phyloP scores from a whole-genome alignment of 768 basidiomycete genomes.

The Multifurca ochricompacta region DNA sequence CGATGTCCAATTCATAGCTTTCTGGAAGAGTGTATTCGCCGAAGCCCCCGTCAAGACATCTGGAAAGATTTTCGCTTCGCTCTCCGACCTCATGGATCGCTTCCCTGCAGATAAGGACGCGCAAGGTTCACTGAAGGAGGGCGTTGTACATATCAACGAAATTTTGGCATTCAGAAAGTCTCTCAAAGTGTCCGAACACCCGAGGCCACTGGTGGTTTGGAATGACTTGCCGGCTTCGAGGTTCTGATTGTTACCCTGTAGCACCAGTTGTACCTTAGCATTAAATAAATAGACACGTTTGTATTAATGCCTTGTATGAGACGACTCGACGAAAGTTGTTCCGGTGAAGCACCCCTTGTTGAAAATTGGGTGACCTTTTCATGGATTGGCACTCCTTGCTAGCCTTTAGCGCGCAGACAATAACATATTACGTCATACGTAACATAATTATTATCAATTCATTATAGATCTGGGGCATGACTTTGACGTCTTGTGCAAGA shows the following conservation, averaged over 20 bases:
- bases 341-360: neutral
- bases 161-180: slow-evolving; percentile 55
- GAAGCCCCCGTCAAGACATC: slow-evolving; percentile 32
- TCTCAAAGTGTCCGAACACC: slow-evolving; percentile 45
- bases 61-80: slow-evolving; percentile 39
- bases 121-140: slow-evolving; percentile 36
- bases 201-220: slow-evolving; percentile 68
- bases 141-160: slow-evolving; percentile 59
- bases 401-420: no score
- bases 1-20: slow-evolving; percentile 50
- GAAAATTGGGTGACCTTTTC: no score
- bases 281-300: neutral
- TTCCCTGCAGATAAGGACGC: slow-evolving; percentile 50
- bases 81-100: slow-evolving; percentile 50
- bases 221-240: slow-evolving; percentile 59
- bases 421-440: neutral
- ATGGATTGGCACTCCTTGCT: no score
- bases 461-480: neutral
- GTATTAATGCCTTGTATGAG: neutral
- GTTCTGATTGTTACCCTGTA: slow-evolving; percentile 31
- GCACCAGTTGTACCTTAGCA: neutral
- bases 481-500: slow-evolving; percentile 3
- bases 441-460: no score
- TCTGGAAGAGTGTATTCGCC: slow-evolving; percentile 45
- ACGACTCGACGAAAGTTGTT: neutral